Evolutionary conservation across 2,329 filamentous ascomycete genomes (phyloP).

Genomic region (Epichloe gansuensis): DNA sequence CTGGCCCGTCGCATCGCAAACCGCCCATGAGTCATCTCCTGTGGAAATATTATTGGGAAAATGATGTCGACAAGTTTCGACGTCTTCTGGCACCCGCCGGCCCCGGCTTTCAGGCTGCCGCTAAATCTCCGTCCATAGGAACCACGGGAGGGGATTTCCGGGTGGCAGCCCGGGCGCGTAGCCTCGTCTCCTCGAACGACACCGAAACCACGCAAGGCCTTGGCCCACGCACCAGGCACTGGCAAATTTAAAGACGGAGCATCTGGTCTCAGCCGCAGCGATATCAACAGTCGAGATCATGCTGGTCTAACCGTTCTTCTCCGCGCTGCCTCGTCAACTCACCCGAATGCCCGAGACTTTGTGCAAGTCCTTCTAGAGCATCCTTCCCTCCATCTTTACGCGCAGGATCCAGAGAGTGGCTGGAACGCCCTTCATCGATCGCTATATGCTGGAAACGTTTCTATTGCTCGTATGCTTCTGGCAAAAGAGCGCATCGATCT

Average conservation of each 20-base stretch:
- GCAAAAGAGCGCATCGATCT: constrained; percentile 60
- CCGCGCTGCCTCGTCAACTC: constrained; percentile 66
- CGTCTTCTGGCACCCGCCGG: constrained; percentile 68
- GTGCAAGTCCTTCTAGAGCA: constrained; percentile 71
- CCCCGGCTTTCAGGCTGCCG: constrained; percentile 40
- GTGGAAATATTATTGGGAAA: constrained; percentile 94
- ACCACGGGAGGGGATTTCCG: constrained; percentile 15
- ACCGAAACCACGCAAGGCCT: constrained; percentile 39
- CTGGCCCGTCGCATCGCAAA: constrained; percentile 10
- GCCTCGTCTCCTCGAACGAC: constrained; percentile 38
- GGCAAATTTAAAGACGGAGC: constrained; percentile 33
- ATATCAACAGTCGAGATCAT: constrained; percentile 77
- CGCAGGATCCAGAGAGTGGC: constrained; percentile 80
- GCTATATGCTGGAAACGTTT: constrained; percentile 79
- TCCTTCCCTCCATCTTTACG: constrained; percentile 72
- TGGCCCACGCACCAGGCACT: constrained; percentile 33
- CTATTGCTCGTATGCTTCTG: constrained; percentile 71
- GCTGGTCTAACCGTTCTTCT: constrained; percentile 74
- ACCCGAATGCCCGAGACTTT: constrained; percentile 58
- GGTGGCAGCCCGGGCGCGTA: constrained; percentile 29
- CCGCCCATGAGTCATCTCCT: constrained; percentile 84
- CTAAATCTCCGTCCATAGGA: constrained; percentile 40
- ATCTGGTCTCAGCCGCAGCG: constrained; percentile 38
- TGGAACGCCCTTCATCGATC: constrained; percentile 93
- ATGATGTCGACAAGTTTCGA: constrained; percentile 93